Base-by-base conservation (phyloP, 2,329 filamentous ascomycete genomes). In the Chaetothyriales sp. region DNA sequence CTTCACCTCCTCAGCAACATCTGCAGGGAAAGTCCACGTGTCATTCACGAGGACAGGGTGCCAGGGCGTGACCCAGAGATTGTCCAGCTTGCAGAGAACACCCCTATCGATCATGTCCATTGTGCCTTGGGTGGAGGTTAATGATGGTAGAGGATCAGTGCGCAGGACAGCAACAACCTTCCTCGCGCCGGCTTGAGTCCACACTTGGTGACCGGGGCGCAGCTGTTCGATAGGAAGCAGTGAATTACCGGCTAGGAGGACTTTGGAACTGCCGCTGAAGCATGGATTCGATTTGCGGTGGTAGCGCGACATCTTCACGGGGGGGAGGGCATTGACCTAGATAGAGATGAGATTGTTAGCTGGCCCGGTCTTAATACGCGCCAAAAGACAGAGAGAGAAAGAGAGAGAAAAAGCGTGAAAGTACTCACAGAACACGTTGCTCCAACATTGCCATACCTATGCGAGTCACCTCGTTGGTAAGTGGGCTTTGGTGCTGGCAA, bases 51-150 rank as follows among this genome's bases (percentile, higher is more conserved):
- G 70, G 2, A 83, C 63, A 1, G 80, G 80, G 60, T 83, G 80
- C 76, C 77, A 82, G 0, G 75, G 73, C 20, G 80, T 82, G 25
- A 81, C 72, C 5, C 75, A 61, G 6, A 81, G 65, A 2, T 40
- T 60, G 55, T 1, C 70, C 70, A 0, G 81, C 62, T 0, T 67
- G 22, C 19, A 47, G 20, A 33, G 29, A 67, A 53, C 73, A 76
- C 60, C 82, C 68, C 1, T 29, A 15, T 43, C 51, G 48, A 28
- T 43, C 28, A 15, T 60, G 53, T 37, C 65, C 64, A 2, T 54
- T 51, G 44, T 45, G 43, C 2, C 18, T 22, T 5, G 15, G 9
- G 18, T 3, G 22, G 22, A 25, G 6, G 22, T 6, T 25, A 25
- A 25, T 25, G 22, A 25, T 25, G 29, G 29, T 9, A 9, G 33